A percentile compares a stretch with the other conserved stretches of the same genome.
phyloP scores from a whole-genome alignment of 495 filamentous ascomycete genomes.

The Aspergillus diversus region DNA sequence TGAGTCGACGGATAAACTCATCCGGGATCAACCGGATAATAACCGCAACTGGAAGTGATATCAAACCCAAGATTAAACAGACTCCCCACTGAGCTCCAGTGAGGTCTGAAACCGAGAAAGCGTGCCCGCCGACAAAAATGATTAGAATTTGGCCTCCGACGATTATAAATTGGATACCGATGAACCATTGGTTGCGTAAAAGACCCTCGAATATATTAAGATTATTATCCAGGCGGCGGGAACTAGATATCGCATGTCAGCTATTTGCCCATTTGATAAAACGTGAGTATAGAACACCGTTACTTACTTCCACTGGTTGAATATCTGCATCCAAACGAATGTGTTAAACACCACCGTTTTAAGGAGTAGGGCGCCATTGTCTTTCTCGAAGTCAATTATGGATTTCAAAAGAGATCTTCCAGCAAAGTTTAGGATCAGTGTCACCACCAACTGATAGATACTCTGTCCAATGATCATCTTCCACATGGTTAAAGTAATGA shows the following conservation, averaged over 20 bases:
- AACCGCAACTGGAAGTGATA: slow-evolving; percentile 73
- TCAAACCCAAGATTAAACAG: slow-evolving; percentile 68
- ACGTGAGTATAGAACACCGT: neutral
- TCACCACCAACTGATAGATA: slow-evolving; percentile 81
- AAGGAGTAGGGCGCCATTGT: slow-evolving; percentile 35
- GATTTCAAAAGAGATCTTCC: slow-evolving; percentile 60
- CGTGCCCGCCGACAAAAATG: slow-evolving; percentile 73
- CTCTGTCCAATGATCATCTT: slow-evolving; percentile 92
- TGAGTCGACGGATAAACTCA: slow-evolving; percentile 55
- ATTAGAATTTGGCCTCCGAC: slow-evolving; percentile 81
- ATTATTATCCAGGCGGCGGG: slow-evolving; percentile 83
- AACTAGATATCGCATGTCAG: slow-evolving; percentile 38
- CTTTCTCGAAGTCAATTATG: slow-evolving; percentile 61
- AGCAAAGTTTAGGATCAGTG: slow-evolving; percentile 75
- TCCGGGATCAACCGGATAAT: slow-evolving; percentile 79
- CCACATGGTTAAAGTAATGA: slow-evolving; percentile 86
- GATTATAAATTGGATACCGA: slow-evolving; percentile 80
- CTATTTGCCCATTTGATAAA: slow-evolving; percentile 7
- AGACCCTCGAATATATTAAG: slow-evolving; percentile 91
- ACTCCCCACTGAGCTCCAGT: slow-evolving; percentile 74
- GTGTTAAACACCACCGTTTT: slow-evolving; percentile 85
- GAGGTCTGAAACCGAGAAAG: slow-evolving; percentile 66
- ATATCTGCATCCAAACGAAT: slow-evolving; percentile 95
- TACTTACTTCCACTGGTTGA: slow-evolving; percentile 74
- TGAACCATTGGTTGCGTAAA: slow-evolving; percentile 77